Base-by-base conservation (phyloP, 192 early-diverging fungal genomes). In the Umbelopsis sp. region DNA sequence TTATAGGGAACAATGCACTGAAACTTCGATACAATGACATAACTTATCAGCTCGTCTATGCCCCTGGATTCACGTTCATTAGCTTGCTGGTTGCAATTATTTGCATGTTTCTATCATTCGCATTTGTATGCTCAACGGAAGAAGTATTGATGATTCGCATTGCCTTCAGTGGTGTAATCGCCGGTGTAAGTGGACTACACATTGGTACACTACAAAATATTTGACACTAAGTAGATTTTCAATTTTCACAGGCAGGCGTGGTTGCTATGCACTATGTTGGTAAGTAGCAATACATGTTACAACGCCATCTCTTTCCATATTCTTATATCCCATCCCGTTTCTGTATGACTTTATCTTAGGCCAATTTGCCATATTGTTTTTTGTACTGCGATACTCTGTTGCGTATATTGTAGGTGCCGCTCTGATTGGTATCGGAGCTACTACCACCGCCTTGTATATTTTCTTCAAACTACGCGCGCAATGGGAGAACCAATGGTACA, bases 401-500 rank as follows among this genome's bases (percentile, higher is more conserved):
- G 12, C 24, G 6, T 77, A 65, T 45, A 70, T 85, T 11, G 47
- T 72, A 26, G 78, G 77, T 1, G 75, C 84, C n/a, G 69, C 72
- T 11, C 17, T 78, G 4, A 81, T 86, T 62, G 83, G 78, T n/a
- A 68, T 71, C 45, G 20, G 50, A 10, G 78, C 83, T 6, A 66
- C 79, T 3, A 83, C 79, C 14, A 68, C 73, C 12, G 76, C 83
- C 10, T 65, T 86, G 11, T 74, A 59, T 25, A 79, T 86, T n/a
- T 86, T 86, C 50, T 86, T 85, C 66, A 74, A 74, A 24, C 62
- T 86, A 45, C 71, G 83, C 34, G 77, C 82, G 32, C 38, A 74
- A 52, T 86, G 85, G 85, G 69, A 71, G 44, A 81, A 75, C 45
- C 59, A 68, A 29, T 77, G 78, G 75, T 81, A 80, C 69, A 86